phyloP scores from a whole-genome alignment of 495 filamentous ascomycete genomes.

The Aspergillus sparsus region DNA sequence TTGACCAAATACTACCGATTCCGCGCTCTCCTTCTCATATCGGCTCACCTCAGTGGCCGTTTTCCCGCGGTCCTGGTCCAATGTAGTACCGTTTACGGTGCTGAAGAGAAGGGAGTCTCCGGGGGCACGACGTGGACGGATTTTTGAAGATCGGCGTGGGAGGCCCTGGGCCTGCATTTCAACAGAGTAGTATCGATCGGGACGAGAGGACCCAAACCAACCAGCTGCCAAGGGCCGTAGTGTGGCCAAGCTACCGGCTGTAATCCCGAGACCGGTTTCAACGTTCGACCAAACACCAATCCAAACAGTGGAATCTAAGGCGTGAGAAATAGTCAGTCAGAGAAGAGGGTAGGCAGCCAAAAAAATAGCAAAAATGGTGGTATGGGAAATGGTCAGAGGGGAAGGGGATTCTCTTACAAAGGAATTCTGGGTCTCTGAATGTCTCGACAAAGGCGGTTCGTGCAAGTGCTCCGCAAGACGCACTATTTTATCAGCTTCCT shows the following conservation, averaged over 20 bases:
- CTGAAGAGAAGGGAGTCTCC: not conserved
- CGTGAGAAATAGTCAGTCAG: too few relatives aligned
- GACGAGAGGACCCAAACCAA: not conserved
- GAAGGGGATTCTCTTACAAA: not conserved
- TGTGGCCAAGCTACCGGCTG: slow-evolving; percentile 16
- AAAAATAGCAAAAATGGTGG: not conserved
- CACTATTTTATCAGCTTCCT: not conserved
- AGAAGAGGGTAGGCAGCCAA: too few relatives aligned
- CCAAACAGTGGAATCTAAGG: slow-evolving; percentile 3
- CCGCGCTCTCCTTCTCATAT: too few relatives aligned
- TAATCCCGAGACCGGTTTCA: slow-evolving; percentile 18
- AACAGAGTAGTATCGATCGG: not conserved
- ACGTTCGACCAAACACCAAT: slow-evolving; percentile 11
- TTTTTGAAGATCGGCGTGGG: not conserved
- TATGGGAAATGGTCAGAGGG: not conserved
- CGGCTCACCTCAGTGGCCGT: not conserved
- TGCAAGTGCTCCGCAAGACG: not conserved
- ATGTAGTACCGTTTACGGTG: not conserved
- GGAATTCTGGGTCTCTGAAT: slow-evolving; percentile 11
- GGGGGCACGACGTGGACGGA: not conserved
- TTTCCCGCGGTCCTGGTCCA: not conserved
- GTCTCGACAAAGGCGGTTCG: slow-evolving; percentile 5
- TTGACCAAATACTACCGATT: too few relatives aligned
- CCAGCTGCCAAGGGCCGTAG: slow-evolving; percentile 6
- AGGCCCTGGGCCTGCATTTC: not conserved